Base-by-base conservation (phyloP, 768 basidiomycete species). In the Pleurotus giganteus region DNA sequence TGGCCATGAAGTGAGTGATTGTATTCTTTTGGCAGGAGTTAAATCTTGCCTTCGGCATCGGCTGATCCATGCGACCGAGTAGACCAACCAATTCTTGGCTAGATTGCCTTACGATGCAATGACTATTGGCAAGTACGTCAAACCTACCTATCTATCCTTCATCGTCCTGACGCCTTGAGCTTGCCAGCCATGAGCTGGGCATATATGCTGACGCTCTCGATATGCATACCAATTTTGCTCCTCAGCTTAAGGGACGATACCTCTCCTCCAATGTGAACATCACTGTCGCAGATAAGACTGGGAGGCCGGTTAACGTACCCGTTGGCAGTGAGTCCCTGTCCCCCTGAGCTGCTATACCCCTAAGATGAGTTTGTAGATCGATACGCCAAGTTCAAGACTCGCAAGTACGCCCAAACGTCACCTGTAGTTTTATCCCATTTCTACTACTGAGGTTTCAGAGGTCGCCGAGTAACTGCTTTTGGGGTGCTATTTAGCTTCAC, bases 261-360 rank as follows among this genome's bases (percentile, higher is more conserved):
- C 71, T 96, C 46, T 84, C 91, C 1, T 90, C 86, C 2, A 96
- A 96, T 62, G 89, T 83, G 53, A 90, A 95, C 70, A 90, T 95
- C 65, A 93, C 91, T 2, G 64, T 89, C 7, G 58, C 75, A 12
- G 77, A 80, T 60, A 61, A 68, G 21, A 56, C 71, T n/a, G 71
- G 71, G 32, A 61, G 72, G 32, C 64, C 67, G 4, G 67, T 71
- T 24, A 73, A 60, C 43, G 65, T 68, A 4, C 71, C 74, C 2
- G 69, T 76, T 44, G 80, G 74, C 34, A 67, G 71, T 72, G 56
- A 43, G 66, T 57, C 13, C 8, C 29, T 21, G 8, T 24, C 19
- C 12, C 34, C 6, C 6, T 26, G n/a, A 12, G 47, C 42, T 28
- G 24, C 36, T 27, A 11, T 45, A 19, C 29, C 43, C 11, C 43